Conservation (phyloP, 2,329 filamentous ascomycete species). For the Pseudocercospora ulei region DNA sequence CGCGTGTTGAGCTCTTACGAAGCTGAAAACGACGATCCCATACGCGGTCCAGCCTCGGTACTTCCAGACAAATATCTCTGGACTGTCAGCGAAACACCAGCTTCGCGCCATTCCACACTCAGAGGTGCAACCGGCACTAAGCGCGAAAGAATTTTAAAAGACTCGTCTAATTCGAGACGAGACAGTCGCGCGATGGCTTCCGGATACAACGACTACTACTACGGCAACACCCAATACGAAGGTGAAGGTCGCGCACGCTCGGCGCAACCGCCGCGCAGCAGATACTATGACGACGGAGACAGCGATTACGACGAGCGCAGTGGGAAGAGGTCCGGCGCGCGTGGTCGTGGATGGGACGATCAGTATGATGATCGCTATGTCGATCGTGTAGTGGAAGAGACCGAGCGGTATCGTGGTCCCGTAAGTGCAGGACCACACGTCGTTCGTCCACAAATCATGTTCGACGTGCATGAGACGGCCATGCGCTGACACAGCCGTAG, state of each 20-base stretch:
- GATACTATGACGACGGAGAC: slow-evolving; percentile 29
- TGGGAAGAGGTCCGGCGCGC: slow-evolving; percentile 20
- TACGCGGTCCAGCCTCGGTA: slow-evolving; percentile 24
- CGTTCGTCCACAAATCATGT: slow-evolving; percentile 21
- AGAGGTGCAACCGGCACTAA: slow-evolving; percentile 7
- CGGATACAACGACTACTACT: slow-evolving; percentile 27
- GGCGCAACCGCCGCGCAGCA: slow-evolving; percentile 25
- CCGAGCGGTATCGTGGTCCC: slow-evolving; percentile 29
- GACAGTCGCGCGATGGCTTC: slow-evolving; percentile 24
- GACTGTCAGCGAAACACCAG: slow-evolving; percentile 11
- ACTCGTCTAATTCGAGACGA: slow-evolving; percentile 13
- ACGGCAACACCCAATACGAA: slow-evolving; percentile 16
- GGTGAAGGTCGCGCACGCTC: slow-evolving; percentile 24
- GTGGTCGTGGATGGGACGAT: slow-evolving; percentile 27
- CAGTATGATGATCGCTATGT: slow-evolving; percentile 21
- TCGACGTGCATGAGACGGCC: slow-evolving; percentile 1
- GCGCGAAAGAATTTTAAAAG: slow-evolving; percentile 9
- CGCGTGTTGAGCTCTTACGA: slow-evolving; percentile 28
- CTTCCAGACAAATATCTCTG: slow-evolving; percentile 17
- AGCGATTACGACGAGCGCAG: slow-evolving; percentile 31
- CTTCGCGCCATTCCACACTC: not conserved
- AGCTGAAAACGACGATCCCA: slow-evolving; percentile 29
- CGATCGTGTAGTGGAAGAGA: slow-evolving; percentile 30
- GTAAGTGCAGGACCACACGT: slow-evolving; percentile 30
- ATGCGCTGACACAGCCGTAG: slow-evolving; percentile 22